These are phyloP conservation scores for Stachybotrys elegans DNA, from an alignment of 2,329 filamentous ascomycete genomes.

Conservation along the genomic window DNA sequence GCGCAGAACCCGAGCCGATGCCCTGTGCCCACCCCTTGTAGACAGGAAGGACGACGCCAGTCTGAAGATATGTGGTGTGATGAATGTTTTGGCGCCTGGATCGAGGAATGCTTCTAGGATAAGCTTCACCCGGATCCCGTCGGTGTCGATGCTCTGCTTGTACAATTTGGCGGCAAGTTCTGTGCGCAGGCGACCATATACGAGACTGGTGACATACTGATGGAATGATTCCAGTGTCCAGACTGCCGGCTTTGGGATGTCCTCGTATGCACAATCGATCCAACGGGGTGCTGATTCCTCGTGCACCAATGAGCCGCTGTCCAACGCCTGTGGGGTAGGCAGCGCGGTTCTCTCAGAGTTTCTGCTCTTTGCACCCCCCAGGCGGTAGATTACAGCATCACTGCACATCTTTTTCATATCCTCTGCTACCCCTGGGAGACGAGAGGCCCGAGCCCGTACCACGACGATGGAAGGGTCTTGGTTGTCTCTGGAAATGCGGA, in stretches of 20 bases:
- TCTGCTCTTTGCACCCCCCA: slow-evolving; percentile 27
- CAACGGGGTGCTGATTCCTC: slow-evolving; percentile 23
- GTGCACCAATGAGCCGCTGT: slow-evolving; percentile 19
- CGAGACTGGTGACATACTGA: slow-evolving; percentile 36
- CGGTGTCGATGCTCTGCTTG: slow-evolving; percentile 26
- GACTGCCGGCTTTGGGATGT: slow-evolving; percentile 29
- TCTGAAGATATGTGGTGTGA: slow-evolving; percentile 37
- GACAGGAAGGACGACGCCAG: slow-evolving; percentile 39
- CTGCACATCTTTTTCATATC: too few species aligned
- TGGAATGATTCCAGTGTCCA: slow-evolving; percentile 40
- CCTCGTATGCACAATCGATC: slow-evolving; percentile 28
- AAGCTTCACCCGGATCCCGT: slow-evolving; percentile 31
- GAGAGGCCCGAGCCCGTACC: slow-evolving; percentile 23
- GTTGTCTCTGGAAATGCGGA: slow-evolving; percentile 28
- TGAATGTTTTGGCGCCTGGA: slow-evolving; percentile 21
- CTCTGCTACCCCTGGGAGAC: too few species aligned
- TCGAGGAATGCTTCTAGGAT: slow-evolving; percentile 35
- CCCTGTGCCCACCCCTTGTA: slow-evolving; percentile 27
- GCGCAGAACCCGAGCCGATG: slow-evolving; percentile 30
- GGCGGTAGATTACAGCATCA: slow-evolving; percentile 27
- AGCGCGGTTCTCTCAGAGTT: too few species aligned
- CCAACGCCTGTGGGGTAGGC: too few species aligned
- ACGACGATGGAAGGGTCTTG: slow-evolving; percentile 23
- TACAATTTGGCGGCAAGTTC: slow-evolving; percentile 30
- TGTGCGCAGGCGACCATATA: slow-evolving; percentile 28